Evolutionary conservation across 768 basidiomycete genomes (phyloP).

Genomic region (Boletus subparvulus): DNA sequence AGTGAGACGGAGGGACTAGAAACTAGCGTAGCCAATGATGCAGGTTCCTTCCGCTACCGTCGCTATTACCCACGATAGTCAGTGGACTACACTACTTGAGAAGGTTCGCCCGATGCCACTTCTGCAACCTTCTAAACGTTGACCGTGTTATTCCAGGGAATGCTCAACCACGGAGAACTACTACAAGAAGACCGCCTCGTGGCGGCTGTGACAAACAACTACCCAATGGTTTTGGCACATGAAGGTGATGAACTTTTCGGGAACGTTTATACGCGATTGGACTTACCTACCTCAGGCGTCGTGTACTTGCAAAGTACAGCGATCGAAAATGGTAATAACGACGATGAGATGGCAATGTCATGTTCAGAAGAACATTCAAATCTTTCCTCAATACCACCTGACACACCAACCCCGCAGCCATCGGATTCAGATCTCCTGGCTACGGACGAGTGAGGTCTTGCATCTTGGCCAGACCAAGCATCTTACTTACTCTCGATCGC

Average conservation of each 20-base stretch:
- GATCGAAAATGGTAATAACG: neutral
- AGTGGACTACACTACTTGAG: slow-evolving; percentile 8
- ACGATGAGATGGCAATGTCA: too few relatives aligned
- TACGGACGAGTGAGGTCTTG: neutral
- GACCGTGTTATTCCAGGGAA: neutral
- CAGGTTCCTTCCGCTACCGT: slow-evolving; percentile 8
- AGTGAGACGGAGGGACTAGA: neutral
- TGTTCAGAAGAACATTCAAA: too few relatives aligned
- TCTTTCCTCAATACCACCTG: too few relatives aligned
- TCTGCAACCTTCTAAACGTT: too few relatives aligned
- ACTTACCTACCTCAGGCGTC: neutral
- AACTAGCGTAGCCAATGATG: neutral
- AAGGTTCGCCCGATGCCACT: neutral
- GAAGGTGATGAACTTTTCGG: neutral
- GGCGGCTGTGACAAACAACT: neutral
- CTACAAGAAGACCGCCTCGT: neutral
- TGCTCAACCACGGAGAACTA: neutral
- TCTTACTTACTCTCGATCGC: too few relatives aligned
- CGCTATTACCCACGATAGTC: slow-evolving; percentile 9
- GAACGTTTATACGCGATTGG: too few relatives aligned
- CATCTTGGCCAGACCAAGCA: too few relatives aligned
- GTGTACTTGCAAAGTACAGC: neutral
- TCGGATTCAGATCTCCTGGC: neutral
- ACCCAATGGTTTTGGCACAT: neutral
- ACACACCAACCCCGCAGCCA: neutral